Evolutionary conservation across 148 eudicot genomes (phyloP).

Genomic region (Amaranthus palmeri): DNA sequence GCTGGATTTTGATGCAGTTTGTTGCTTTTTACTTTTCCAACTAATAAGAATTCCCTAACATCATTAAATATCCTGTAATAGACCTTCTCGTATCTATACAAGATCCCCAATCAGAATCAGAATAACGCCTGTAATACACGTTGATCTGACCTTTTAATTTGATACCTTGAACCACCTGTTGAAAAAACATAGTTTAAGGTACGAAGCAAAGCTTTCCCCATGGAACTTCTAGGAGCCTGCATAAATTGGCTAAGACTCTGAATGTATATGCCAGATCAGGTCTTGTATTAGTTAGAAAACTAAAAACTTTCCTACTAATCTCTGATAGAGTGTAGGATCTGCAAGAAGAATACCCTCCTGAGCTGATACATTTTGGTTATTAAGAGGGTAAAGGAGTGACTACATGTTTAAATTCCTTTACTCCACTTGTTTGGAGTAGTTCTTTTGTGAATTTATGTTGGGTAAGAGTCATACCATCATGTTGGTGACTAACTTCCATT

Average conservation of each 20-base stretch:
- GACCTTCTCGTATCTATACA: neutral
- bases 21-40: neutral
- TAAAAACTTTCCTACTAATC: neutral
- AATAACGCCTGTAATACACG: neutral
- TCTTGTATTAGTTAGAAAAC: neutral
- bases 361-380: too few species aligned
- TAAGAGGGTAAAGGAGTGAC: too few species aligned
- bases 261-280: neutral
- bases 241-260: neutral
- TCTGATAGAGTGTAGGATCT: neutral
- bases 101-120: neutral
- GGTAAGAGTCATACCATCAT: too few species aligned
- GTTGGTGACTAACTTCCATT: too few species aligned
- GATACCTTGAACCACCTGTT: neutral
- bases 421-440: too few species aligned
- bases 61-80: neutral
- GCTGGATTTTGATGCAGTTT: too few species aligned
- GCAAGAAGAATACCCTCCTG: too few species aligned
- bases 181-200: neutral
- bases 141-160: neutral
- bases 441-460: too few species aligned
- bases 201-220: neutral
- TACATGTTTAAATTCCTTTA: too few species aligned
- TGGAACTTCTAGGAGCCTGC: neutral
- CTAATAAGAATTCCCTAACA: neutral